These are phyloP conservation scores for Typha latifolia DNA, from an alignment of 176 grass and related monocot species.

Conservation along the genomic window DNA sequence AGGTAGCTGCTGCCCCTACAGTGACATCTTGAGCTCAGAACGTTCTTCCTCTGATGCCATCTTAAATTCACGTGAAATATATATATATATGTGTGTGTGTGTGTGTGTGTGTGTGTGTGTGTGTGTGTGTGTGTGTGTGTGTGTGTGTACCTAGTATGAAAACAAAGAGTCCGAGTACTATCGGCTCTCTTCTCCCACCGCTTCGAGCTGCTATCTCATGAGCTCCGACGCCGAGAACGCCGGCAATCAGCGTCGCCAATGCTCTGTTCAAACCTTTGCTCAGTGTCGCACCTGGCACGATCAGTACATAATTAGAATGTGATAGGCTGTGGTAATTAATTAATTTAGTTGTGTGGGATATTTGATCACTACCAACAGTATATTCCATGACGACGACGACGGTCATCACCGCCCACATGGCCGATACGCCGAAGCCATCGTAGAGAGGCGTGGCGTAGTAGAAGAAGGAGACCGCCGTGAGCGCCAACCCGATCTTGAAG, in stretches of 20 bases:
- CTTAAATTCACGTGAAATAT: neutral
- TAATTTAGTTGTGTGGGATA: neutral
- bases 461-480: slow-evolving; percentile 57
- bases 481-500: slow-evolving; percentile 71
- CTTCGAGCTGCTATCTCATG: slow-evolving; percentile 47
- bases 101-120: neutral
- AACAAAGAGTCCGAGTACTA: slow-evolving; percentile 63
- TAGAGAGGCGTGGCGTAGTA: slow-evolving; percentile 73
- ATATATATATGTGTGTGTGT: neutral
- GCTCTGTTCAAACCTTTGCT: slow-evolving; percentile 56
- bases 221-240: slow-evolving; percentile 55
- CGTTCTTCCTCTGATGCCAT: neutral
- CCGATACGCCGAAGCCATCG: slow-evolving; percentile 45
- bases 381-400: slow-evolving; percentile 93
- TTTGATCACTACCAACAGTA: slow-evolving; percentile 45
- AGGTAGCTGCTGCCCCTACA: slow-evolving; percentile 66
- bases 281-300: slow-evolving; percentile 58
- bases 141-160: slow-evolving; percentile 48
- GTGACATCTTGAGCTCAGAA: neutral
- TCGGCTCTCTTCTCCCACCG: slow-evolving; percentile 46
- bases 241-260: slow-evolving; percentile 56
- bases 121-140: too few species aligned
- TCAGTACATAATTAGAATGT: neutral
- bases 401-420: slow-evolving; percentile 75
- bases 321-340: neutral